These are phyloP conservation scores for Phytophthora syringae DNA, from an alignment of 352 stramenopile genomes.

Conservation along the genomic window DNA sequence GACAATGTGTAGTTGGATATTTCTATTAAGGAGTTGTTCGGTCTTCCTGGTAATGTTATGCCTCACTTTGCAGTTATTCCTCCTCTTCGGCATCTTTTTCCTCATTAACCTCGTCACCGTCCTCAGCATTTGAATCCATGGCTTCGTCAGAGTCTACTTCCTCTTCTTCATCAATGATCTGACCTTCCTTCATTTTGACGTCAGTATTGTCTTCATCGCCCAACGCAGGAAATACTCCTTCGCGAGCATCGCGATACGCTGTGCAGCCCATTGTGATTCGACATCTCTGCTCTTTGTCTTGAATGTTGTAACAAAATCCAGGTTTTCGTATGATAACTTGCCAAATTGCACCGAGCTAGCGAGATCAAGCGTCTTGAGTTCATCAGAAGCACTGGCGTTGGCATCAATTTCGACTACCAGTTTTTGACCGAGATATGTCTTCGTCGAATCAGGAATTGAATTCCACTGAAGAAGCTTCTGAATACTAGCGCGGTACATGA, in stretches of 20 bases:
- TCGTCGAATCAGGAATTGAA: constrained; percentile 66
- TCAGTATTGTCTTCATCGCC: constrained; percentile 35
- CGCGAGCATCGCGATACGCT: constrained; percentile 58
- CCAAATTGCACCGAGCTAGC: constrained; percentile 53
- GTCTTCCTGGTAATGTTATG: neutral
- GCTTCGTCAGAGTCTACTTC: constrained; percentile 44
- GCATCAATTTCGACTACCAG: constrained; percentile 66
- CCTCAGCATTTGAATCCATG: constrained; percentile 31
- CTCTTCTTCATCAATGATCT: constrained; percentile 27
- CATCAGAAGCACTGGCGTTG: constrained; percentile 48
- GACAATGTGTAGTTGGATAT: constrained; percentile 24
- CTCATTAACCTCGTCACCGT: constrained; percentile 18
- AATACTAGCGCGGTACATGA: constrained; percentile 82
- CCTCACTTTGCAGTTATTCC: neutral
- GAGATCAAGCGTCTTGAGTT: constrained; percentile 65
- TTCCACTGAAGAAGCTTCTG: constrained; percentile 78
- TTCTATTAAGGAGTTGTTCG: neutral
- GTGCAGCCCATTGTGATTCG: constrained; percentile 63
- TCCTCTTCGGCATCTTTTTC: constrained; percentile 18
- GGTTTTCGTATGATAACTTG: constrained; percentile 67
- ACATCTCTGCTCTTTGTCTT: constrained; percentile 60
- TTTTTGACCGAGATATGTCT: constrained; percentile 81
- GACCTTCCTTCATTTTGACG: constrained; percentile 18
- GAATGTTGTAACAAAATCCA: constrained; percentile 70
- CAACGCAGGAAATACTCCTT: constrained; percentile 71